Evolutionary conservation across 306 rosid genomes (phyloP), one percentile per base, ranked within the genome.

Genomic region (Pueraria montana): DNA sequence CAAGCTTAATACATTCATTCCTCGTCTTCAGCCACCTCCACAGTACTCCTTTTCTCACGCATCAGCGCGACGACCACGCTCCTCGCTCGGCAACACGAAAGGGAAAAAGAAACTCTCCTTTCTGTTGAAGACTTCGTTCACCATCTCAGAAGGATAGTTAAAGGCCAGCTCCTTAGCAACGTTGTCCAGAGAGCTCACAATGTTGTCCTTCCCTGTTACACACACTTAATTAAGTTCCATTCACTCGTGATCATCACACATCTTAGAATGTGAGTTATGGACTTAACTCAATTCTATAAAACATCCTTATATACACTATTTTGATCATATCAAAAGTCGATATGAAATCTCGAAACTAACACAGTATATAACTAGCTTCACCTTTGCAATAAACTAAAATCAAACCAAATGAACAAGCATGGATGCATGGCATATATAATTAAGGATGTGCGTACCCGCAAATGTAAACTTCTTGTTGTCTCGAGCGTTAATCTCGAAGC

Each of bases 401-500:
- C n/a, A 61, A 23, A 27, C 20, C 10, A 5, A 5, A 58, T 11
- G 34, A 30, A 30, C 32, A 30, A 2, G 32, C 32, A 30, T 30
- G 32, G 3, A 30, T 30, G 34, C 34, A 30, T 30, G 34, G 34
- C 34, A 30, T n/a, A n/a, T n/a, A n/a, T 30, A 30, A 30, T 3
- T 30, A 30, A 30, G 34, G 34, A 3, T 30, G 34, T 30, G 6
- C 5, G 5, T 13, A 82, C 91, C 91, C 4, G 90, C 87, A 27
- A 89, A 86, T 71, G 87, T 65, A 20, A 80, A 67, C 82, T 45
- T 91, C 9, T 62, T 66, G 79, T 93, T 93, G 42, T 76, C 87
- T 43, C 34, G 26, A 10, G 93, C 93, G n/a, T 87, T 70, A 40
- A 93, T 86, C 78, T 90, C 92, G 59, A 91, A 93, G 74, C 90